Conservation (phyloP, 169 alveolate species). For the Ophryocystis elektroscirrha region DNA sequence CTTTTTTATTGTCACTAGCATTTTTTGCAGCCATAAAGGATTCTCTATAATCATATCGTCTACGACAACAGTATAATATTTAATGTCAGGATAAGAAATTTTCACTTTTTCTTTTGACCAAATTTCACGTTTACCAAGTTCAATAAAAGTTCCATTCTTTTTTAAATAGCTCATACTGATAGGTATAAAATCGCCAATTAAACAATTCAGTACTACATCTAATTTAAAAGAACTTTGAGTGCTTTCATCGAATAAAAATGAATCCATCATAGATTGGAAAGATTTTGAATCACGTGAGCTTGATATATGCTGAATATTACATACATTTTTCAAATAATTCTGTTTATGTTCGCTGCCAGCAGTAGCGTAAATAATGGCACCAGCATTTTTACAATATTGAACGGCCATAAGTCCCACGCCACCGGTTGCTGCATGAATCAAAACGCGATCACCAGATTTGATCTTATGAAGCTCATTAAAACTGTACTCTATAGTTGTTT, state of each 20-base stretch:
- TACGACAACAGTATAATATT: slow-evolving; percentile 19
- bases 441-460: slow-evolving; percentile 18
- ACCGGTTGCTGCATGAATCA: slow-evolving; percentile 36
- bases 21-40: slow-evolving; percentile 19
- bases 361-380: slow-evolving; percentile 34
- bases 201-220: slow-evolving; percentile 29
- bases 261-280: background rate
- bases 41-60: slow-evolving; percentile 23
- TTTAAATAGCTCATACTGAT: slow-evolving; percentile 19
- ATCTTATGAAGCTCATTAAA: slow-evolving; percentile 31
- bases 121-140: slow-evolving; percentile 32
- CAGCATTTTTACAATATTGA: slow-evolving; percentile 30
- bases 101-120: slow-evolving; percentile 19
- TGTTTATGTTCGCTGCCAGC: slow-evolving; percentile 28
- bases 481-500: slow-evolving; percentile 29
- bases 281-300: background rate
- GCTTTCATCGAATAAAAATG: slow-evolving; percentile 1
- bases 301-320: background rate
- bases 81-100: slow-evolving; percentile 18
- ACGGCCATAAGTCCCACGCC: slow-evolving; percentile 37
- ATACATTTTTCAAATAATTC: too few relatives aligned
- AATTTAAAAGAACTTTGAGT: slow-evolving; percentile 7
- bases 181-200: slow-evolving; percentile 21
- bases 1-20: slow-evolving; percentile 12
- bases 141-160: slow-evolving; percentile 34